A percentile compares a stretch with the other conserved stretches of the same genome.
phyloP scores from a whole-genome alignment of 2,329 filamentous ascomycete genomes.

The Camillea tinctor region DNA sequence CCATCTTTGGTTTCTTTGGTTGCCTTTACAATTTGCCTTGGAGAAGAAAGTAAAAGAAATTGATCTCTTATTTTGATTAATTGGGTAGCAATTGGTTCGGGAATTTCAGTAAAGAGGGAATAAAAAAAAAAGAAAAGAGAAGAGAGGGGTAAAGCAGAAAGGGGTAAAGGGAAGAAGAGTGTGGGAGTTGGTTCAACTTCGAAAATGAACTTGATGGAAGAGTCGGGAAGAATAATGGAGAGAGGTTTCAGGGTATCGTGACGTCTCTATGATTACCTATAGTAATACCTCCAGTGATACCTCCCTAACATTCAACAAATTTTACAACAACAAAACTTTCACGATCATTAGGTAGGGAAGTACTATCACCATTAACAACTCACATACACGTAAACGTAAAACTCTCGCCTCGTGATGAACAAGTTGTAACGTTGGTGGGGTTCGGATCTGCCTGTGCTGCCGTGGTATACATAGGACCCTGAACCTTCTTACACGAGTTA shows the following conservation, averaged over 20 bases:
- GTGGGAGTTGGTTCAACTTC: background rate
- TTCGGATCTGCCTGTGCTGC: background rate
- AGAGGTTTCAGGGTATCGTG: too few relatives aligned
- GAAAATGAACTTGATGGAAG: conserved; percentile 3
- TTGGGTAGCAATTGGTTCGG: background rate
- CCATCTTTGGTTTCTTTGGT: conserved; percentile 34
- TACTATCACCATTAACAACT: background rate
- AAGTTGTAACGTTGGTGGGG: background rate
- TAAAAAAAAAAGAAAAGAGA: background rate
- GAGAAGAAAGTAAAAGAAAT: too few relatives aligned
- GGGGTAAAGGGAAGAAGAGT: background rate
- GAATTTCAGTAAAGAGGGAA: too few relatives aligned
- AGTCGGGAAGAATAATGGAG: background rate
- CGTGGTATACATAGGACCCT: conserved; percentile 7
- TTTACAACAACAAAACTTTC: background rate
- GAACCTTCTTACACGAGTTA: too few relatives aligned
- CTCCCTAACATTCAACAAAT: too few relatives aligned
- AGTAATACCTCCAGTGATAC: too few relatives aligned
- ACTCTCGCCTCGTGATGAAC: background rate
- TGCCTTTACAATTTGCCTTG: background rate
- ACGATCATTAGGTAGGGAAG: conserved; percentile 8
- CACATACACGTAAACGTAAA: background rate
- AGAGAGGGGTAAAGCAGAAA: too few relatives aligned
- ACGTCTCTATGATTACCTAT: too few relatives aligned
- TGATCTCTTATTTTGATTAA: background rate